Evolutionary conservation across 2,329 filamentous ascomycete genomes (phyloP).

Genomic region (Ophiostoma tasmaniense): DNA sequence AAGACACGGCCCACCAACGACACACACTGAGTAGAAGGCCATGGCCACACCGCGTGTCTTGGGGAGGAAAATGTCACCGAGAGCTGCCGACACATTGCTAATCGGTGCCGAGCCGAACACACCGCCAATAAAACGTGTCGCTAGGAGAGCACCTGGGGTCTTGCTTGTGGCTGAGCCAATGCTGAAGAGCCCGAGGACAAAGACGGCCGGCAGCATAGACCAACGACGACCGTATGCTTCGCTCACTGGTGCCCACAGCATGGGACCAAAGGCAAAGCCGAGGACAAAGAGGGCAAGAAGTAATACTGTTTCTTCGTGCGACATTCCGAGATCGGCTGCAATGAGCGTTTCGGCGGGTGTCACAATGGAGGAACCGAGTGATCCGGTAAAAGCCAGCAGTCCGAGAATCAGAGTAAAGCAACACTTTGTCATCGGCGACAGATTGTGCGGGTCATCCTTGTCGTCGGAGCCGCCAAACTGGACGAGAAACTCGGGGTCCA

Average conservation of each 20-base stretch:
- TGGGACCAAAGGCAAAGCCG: constrained; percentile 33
- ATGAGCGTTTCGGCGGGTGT: constrained; percentile 38
- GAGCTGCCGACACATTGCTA: constrained; percentile 55
- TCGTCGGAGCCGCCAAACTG: constrained; percentile 25
- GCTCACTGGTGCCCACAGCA: constrained; percentile 34
- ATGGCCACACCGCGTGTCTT: constrained; percentile 45
- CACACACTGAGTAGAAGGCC: constrained; percentile 33
- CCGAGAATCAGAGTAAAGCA: constrained; percentile 42
- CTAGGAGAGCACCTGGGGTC: constrained; percentile 50
- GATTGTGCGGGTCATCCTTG: constrained; percentile 40
- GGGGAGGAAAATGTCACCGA: constrained; percentile 54
- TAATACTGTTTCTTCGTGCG: constrained; percentile 36
- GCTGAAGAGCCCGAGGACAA: constrained; percentile 36
- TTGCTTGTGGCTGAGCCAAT: constrained; percentile 33
- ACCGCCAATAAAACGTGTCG: constrained; percentile 59
- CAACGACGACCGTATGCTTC: constrained; percentile 38
- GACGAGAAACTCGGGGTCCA: constrained; percentile 17
- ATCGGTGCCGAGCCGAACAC: constrained; percentile 54
- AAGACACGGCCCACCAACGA: constrained; percentile 34
- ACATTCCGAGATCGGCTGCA: constrained; percentile 34
- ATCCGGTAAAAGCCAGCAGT: constrained; percentile 41
- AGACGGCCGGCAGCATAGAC: constrained; percentile 36
- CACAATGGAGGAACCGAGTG: constrained; percentile 42
- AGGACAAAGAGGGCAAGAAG: constrained; percentile 38
- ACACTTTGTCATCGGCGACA: constrained; percentile 34